phyloP scores from a whole-genome alignment of 225 moss, liverwort and hornwort genomes.

The Pseudoscleropodium purum region DNA sequence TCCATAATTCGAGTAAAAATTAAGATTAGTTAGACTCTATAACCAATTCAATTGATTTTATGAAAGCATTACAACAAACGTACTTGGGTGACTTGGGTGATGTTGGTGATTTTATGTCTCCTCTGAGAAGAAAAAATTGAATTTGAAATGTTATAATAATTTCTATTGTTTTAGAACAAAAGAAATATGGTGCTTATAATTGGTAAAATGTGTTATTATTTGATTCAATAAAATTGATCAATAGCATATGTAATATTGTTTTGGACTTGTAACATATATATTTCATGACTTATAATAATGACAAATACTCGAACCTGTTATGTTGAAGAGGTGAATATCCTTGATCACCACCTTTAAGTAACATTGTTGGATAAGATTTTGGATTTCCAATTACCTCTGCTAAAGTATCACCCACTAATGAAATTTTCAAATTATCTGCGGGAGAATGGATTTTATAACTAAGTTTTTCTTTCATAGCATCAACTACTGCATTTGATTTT shows the following conservation, averaged over 20 bases:
- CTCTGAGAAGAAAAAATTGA: neutral
- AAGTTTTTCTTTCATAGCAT: neutral
- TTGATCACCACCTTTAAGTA: neutral
- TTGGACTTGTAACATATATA: accelerated
- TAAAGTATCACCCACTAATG: neutral
- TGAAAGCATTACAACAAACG: neutral
- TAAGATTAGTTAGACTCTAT: accelerated
- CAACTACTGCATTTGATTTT: neutral
- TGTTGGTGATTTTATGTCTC: neutral
- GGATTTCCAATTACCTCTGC: neutral
- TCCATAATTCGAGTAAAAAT: neutral
- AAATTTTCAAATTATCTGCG: neutral
- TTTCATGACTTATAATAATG: neutral
- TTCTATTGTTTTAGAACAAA: neutral
- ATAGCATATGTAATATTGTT: neutral
- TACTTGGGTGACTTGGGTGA: neutral
- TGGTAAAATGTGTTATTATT: neutral
- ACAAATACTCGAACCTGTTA: neutral
- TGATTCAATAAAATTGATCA: neutral
- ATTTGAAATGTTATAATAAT: neutral
- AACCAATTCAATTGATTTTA: neutral
- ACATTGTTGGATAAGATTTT: neutral
- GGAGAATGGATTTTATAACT: constrained; percentile 12
- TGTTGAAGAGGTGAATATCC: neutral
- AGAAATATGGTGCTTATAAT: no score